phyloP scores from a whole-genome alignment of 1,139 yeast species.

The Suhomyces maxii region DNA sequence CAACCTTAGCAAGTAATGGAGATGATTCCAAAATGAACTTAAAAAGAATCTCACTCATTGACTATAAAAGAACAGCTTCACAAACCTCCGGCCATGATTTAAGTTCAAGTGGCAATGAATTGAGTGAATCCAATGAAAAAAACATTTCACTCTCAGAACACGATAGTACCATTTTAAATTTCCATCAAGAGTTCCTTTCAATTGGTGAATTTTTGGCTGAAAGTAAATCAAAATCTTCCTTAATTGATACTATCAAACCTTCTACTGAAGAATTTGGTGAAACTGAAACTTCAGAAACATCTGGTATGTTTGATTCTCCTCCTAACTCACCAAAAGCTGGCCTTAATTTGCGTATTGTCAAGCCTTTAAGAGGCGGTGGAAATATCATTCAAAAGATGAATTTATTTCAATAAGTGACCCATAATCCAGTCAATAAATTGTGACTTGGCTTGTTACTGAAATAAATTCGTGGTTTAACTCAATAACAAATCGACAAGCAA shows the following conservation, averaged over 20 bases:
- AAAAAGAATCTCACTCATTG: conserved; percentile 13
- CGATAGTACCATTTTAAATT: conserved; percentile 16
- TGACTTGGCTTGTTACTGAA: too few species aligned
- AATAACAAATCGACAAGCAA: too few species aligned
- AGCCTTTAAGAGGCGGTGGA: conserved; percentile 64
- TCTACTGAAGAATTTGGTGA: conserved; percentile 13
- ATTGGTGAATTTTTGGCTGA: conserved; percentile 17
- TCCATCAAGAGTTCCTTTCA: conserved; percentile 18
- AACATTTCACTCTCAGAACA: conserved; percentile 11
- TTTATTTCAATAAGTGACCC: conserved; percentile 12
- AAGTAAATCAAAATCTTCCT: conserved; percentile 14
- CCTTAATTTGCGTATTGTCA: conserved; percentile 58
- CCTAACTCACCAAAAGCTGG: conserved; percentile 43
- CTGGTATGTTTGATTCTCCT: conserved; percentile 19
- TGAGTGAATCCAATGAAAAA: conserved; percentile 7
- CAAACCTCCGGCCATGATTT: background rate
- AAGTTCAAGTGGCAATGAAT: background rate
- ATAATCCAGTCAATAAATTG: too few species aligned
- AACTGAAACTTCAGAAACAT: conserved; percentile 19
- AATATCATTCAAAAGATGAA: conserved; percentile 16
- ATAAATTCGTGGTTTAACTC: too few species aligned
- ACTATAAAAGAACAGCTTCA: conserved; percentile 9
- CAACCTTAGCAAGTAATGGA: conserved; percentile 10
- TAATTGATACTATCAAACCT: conserved; percentile 13
- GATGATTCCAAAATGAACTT: conserved; percentile 9